A percentile compares a stretch with the other conserved stretches of the same genome.
Conservation (phyloP, 75 land plant species). For the Isoetes taiwanensis region DNA sequence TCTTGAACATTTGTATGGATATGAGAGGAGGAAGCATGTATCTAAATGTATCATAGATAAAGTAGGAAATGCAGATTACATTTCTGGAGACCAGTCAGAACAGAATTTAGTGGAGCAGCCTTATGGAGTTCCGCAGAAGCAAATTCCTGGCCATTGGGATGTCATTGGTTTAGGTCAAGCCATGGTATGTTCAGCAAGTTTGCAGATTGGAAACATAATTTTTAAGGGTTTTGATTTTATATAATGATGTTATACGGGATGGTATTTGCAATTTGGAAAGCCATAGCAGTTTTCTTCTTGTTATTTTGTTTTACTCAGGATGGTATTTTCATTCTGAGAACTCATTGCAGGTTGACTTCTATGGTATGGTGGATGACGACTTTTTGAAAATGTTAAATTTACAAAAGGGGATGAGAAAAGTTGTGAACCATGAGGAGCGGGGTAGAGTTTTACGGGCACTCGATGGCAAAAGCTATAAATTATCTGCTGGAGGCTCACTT, state of each 20-base stretch:
- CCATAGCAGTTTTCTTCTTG: no score
- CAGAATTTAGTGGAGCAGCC: no score
- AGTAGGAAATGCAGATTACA: no score
- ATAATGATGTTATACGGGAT: no score
- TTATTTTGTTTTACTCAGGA: neutral
- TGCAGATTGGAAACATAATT: neutral
- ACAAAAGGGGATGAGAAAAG: slow-evolving; percentile 75
- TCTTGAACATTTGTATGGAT: no score
- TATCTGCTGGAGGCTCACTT: slow-evolving; percentile 98
- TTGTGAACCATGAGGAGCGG: slow-evolving; percentile 87
- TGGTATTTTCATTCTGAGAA: neutral
- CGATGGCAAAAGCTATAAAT: slow-evolving; percentile 88
- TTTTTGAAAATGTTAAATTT: slow-evolving; percentile 59
- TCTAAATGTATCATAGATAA: no score
- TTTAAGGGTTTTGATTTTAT: no score
- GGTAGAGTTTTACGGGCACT: slow-evolving; percentile 73
- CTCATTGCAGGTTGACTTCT: slow-evolving; percentile 73
- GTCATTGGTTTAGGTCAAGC: slow-evolving; percentile 89
- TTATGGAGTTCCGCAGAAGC: no score
- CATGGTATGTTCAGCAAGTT: slow-evolving; percentile 37
- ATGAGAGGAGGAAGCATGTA: no score
- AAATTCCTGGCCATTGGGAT: slow-evolving; percentile 79
- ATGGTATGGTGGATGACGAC: slow-evolving; percentile 80
- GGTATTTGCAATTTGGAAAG: no score
- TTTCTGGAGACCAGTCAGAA: no score